Percentiles rank a stretch among this genome's conserved stretches.
These are phyloP conservation scores for Prunus armeniaca DNA, from an alignment of 306 rosid species.

Conservation along the genomic window DNA sequence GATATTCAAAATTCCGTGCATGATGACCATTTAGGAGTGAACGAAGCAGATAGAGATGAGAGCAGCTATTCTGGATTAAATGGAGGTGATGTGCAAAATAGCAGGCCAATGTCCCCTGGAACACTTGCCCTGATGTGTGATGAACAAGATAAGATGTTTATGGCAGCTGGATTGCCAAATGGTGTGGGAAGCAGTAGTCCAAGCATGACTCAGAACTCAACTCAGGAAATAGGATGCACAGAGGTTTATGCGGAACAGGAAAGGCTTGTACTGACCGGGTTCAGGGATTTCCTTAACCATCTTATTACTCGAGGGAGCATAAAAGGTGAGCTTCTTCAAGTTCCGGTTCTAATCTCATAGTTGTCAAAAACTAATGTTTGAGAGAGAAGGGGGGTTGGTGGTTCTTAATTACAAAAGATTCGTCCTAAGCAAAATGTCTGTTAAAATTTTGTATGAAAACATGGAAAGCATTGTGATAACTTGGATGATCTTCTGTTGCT, in stretches of 20 bases:
- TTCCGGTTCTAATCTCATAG: slow-evolving; percentile 9
- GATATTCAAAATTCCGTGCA: slow-evolving; percentile 18
- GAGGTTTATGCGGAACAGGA: slow-evolving; percentile 58
- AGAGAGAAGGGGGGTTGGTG: neutral
- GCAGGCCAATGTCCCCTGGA: slow-evolving; percentile 62
- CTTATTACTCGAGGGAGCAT: slow-evolving; percentile 58
- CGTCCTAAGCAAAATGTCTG: neutral
- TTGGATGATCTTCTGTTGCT: neutral
- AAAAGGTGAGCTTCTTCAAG: slow-evolving; percentile 42
- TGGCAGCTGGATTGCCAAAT: slow-evolving; percentile 37
- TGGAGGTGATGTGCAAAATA: slow-evolving; percentile 35
- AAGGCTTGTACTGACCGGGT: slow-evolving; percentile 51
- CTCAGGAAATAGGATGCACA: slow-evolving; percentile 34
- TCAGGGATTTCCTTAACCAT: slow-evolving; percentile 57
- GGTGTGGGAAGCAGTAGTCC: slow-evolving; percentile 24
- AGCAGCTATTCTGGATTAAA: slow-evolving; percentile 30
- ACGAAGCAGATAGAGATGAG: slow-evolving; percentile 33
- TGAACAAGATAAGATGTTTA: slow-evolving; percentile 52
- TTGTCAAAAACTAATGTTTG: slow-evolving; percentile 3
- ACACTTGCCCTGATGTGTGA: slow-evolving; percentile 78
- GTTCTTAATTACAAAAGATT: neutral
- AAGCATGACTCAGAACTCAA: slow-evolving; percentile 35
- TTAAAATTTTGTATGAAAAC: neutral
- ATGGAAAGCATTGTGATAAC: neutral
- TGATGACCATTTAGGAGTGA: slow-evolving; percentile 27